Base-by-base conservation (phyloP, 2,329 filamentous ascomycete genomes). In the Colletotrichum sp. region DNA sequence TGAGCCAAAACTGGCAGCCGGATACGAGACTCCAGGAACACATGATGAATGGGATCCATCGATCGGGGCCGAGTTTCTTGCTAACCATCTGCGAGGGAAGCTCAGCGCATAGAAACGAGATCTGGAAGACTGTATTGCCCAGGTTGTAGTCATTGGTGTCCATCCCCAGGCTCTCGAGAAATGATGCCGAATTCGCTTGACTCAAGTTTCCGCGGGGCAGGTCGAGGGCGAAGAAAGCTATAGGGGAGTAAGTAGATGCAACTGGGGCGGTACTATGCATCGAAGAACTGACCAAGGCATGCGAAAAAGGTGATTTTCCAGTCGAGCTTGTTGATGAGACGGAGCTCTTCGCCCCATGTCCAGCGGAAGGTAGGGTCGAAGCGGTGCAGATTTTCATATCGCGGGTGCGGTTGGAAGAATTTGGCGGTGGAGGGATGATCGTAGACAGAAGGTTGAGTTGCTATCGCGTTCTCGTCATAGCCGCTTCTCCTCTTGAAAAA, bases 51-150 rank as follows among this genome's bases (percentile, higher is more conserved):
- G 80, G 80, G 39, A 81, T 80, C 83, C 84, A 85, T 5, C 81
- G 79, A 66, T 84, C 83, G 1, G 77, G 78, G 8, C 77, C 84
- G 2, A 85, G 77, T 79, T 88, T 88, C 81, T 93, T 93, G 59
- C 87, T 89, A 16, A 93, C 79, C 11, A 93, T 85, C 79, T 93
- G 91, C 0, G 91, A 93, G 0, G 91, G 91, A 3, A 93, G 82
- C 78, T 93, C 91, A 0, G 91, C 90, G 6, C 87, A 82, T 3
- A 92, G 82, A 77, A 92, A 92, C 0, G 86, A 86, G 6, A 91
- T 80, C 1, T 87, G 84, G 77, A 91, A 92, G 63, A 92, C 86
- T 0, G 88, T 90, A 79, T 91, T 86, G 30, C 90, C 90, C 19
- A 87, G 81, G 79, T 91, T 92, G 80, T 88, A 90, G 71, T 88